Conservation (phyloP, 371 early-diverging fungal genomes). For the Mucor mucedo region DNA sequence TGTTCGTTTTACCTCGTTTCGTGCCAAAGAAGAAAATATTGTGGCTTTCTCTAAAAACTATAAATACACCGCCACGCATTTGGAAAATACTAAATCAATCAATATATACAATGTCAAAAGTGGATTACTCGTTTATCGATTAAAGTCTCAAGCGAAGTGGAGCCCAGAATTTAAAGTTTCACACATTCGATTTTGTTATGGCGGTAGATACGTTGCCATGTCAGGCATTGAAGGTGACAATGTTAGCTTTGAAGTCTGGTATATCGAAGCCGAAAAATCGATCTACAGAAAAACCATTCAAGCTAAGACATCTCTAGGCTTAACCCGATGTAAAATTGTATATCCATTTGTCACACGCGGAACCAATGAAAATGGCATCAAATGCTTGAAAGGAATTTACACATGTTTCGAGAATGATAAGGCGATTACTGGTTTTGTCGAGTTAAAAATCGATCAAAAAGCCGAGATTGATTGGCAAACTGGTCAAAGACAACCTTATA, state of each 20-base stretch:
- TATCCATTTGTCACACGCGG: too few relatives aligned
- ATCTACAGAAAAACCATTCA: too few relatives aligned
- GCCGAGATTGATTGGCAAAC: too few relatives aligned
- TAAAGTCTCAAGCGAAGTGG: background rate
- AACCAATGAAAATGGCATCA: too few relatives aligned
- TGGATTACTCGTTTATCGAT: background rate
- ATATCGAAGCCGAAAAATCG: background rate
- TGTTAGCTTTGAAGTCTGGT: conserved; percentile 7
- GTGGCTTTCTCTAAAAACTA: conserved; percentile 13
- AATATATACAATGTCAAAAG: conserved; percentile 10
- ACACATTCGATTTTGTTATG: background rate
- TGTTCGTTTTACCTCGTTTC: conserved; percentile 5
- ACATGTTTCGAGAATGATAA: too few relatives aligned
- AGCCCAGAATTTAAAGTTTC: background rate
- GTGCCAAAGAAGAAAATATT: background rate
- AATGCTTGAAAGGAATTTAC: too few relatives aligned
- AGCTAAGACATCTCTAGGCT: too few relatives aligned
- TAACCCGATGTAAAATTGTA: too few relatives aligned
- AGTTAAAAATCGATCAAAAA: too few relatives aligned
- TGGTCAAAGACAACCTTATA: too few relatives aligned
- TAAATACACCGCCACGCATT: conserved; percentile 5
- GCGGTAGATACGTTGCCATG: background rate
- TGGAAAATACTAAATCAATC: background rate
- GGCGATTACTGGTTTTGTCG: too few relatives aligned
- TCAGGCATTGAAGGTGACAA: background rate